Evolutionary conservation across 169 alveolate genomes (phyloP), one percentile per base, ranked within the genome.

Genomic region (Eimeria acervulina): DNA sequence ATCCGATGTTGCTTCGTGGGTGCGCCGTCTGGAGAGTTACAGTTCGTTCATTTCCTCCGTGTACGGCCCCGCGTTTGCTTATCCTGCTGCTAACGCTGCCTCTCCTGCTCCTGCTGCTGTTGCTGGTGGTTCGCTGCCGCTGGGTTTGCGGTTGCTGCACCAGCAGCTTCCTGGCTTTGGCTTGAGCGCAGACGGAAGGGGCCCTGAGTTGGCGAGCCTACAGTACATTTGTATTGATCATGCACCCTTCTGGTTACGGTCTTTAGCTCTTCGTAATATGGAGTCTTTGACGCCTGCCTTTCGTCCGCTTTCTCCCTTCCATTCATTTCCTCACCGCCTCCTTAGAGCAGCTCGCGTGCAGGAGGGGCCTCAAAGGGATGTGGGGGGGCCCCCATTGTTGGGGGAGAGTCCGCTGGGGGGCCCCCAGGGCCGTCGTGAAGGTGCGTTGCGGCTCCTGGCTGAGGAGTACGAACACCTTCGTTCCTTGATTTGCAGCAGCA

Each of bases 1-100:
- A 55, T 26, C 90, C 51, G 96, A 93, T 31, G 78, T 93, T n/a
- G 51, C 68, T 28, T 7, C 63, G 15, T 93, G 96, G 96, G 47
- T 61, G 42, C 90, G 80, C n/a, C 93, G n/a, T 15, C 63, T 93
- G 51, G 93, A 93, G 96, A 31, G 66, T n/a, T 89, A 93, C 31
- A 42, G 93, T 52, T 66, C 59, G 38, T 93, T 80, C 66, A 19
- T 74, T 38, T n/a, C 96, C 19, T 42, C 90, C 13, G 88, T 93
- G 10, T 93, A 93, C 78, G 93, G 85, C 28, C 61, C 87, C 8
- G 63, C 59, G n/a, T 85, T 85, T 28, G 93, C 80, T 23, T 21
- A 59, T 36, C 26, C 70, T 31, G 74, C 90, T 44, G 87, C 87
- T n/a, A n/a, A n/a, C n/a, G n/a, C n/a, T 38, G 87, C 55, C 17